Evolutionary conservation across 139 green algal species (phyloP).

Genomic region (Ulvella scutata): DNA sequence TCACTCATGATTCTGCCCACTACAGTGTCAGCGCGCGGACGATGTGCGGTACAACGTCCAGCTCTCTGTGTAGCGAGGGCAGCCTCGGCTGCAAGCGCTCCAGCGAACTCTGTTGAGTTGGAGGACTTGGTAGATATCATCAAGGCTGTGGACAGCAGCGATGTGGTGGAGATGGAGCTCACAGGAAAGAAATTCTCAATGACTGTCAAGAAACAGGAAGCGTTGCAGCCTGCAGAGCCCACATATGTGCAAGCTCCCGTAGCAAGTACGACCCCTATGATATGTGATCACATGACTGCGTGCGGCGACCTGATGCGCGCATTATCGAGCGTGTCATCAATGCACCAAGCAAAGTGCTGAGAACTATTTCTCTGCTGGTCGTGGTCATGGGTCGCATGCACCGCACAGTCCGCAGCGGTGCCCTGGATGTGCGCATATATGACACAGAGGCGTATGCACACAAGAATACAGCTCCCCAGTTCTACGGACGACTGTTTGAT

Average conservation of each 20-base stretch:
- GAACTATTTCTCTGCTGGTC: conserved; percentile 7
- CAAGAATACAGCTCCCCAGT: not conserved
- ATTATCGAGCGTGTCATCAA: not conserved
- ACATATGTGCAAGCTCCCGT: conserved; percentile 3
- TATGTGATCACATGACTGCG: not conserved
- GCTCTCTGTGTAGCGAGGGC: not conserved
- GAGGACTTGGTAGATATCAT: not conserved
- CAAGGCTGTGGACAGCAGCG: conserved; percentile 62
- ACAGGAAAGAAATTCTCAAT: conserved; percentile 85
- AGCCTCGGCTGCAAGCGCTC: not conserved
- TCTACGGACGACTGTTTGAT: not conserved
- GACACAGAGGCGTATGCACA: not conserved
- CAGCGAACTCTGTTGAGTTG: not conserved
- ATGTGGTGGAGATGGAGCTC: conserved; percentile 92
- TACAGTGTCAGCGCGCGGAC: no score
- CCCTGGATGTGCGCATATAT: not conserved
- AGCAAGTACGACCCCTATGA: not conserved
- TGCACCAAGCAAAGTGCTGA: conserved; percentile 7
- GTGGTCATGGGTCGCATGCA: not conserved
- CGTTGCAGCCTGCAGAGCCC: conserved; percentile 36
- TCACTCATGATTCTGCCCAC: no score
- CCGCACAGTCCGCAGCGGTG: no score
- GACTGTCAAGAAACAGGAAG: conserved; percentile 74
- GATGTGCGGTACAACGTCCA: no score
- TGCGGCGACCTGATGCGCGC: not conserved